phyloP scores from a whole-genome alignment of 106 monocot genomes.

The Allium fistulosum region DNA sequence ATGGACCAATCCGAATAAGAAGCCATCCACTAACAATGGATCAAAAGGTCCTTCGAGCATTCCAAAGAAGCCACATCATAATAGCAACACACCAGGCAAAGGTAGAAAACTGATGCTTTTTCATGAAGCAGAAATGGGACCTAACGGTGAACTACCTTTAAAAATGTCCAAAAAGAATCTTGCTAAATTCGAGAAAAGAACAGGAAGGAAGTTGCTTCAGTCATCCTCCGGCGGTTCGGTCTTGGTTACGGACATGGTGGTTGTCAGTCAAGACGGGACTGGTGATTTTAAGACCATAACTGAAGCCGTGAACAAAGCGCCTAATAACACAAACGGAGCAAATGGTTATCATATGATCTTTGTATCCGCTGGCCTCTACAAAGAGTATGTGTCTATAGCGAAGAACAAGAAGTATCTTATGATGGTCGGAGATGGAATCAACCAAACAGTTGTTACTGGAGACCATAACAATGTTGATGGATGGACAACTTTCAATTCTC shows the following conservation, averaged over 20 bases:
- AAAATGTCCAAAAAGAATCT: slow-evolving; percentile 15
- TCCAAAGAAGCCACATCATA: neutral
- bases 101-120: slow-evolving; percentile 20
- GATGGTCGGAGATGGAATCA: slow-evolving; percentile 69
- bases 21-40: too few species aligned
- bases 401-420: slow-evolving; percentile 51
- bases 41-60: too few species aligned
- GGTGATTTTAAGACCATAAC: slow-evolving; percentile 43
- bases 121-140: slow-evolving; percentile 11
- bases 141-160: slow-evolving; percentile 16
- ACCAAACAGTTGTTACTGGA: slow-evolving; percentile 56
- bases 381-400: slow-evolving; percentile 48
- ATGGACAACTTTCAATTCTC: slow-evolving; percentile 61
- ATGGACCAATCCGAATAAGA: too few species aligned
- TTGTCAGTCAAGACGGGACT: slow-evolving; percentile 39
- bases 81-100: neutral
- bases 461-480: slow-evolving; percentile 40
- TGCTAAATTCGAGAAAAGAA: slow-evolving; percentile 20
- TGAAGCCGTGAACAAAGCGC: slow-evolving; percentile 39
- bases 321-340: slow-evolving; percentile 18
- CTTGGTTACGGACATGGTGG: slow-evolving; percentile 21
- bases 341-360: slow-evolving; percentile 28
- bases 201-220: slow-evolving; percentile 26
- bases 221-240: slow-evolving; percentile 6
- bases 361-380: slow-evolving; percentile 40